Conservation (phyloP, 805 yeast genomes). For the Lachancea sp. region DNA sequence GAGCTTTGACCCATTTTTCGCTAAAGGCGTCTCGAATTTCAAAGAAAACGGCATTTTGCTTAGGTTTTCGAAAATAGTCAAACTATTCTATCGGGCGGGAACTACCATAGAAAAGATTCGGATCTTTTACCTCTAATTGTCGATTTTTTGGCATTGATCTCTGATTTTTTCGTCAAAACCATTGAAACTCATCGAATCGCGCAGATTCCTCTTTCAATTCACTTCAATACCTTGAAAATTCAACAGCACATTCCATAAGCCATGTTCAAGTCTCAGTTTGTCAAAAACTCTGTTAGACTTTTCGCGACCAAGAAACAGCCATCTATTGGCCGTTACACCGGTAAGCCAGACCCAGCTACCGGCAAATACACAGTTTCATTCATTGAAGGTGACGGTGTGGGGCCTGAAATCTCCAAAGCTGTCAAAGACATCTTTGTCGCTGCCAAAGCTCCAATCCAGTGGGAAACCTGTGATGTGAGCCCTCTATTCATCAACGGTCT, state of each 20-base stretch:
- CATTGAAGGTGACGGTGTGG: constrained; percentile 98
- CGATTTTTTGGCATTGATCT: too few relatives aligned
- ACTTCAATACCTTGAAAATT: background rate
- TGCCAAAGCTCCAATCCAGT: constrained; percentile 91
- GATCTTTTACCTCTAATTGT: too few relatives aligned
- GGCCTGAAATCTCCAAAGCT: constrained; percentile 89
- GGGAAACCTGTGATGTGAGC: constrained; percentile 96
- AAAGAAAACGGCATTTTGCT: too few relatives aligned
- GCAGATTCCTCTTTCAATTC: too few relatives aligned
- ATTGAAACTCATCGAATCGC: too few relatives aligned
- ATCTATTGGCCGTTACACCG: constrained; percentile 30
- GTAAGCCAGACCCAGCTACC: constrained; percentile 39
- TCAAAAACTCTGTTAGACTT: constrained; percentile 19
- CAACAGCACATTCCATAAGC: background rate
- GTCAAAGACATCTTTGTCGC: constrained; percentile 90
- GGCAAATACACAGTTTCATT: constrained; percentile 92
- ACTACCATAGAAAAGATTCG: too few relatives aligned
- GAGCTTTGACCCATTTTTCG: background rate
- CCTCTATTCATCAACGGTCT: constrained; percentile 87
- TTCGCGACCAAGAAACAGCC: constrained; percentile 28
- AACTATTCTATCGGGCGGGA: too few relatives aligned
- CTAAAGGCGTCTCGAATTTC: too few relatives aligned
- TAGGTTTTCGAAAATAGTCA: too few relatives aligned
- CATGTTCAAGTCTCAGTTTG: constrained; percentile 20
- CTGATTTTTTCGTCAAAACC: too few relatives aligned